phyloP scores from a whole-genome alignment of 2,329 filamentous ascomycete species.

The Rhytidhysteron rufulum region DNA sequence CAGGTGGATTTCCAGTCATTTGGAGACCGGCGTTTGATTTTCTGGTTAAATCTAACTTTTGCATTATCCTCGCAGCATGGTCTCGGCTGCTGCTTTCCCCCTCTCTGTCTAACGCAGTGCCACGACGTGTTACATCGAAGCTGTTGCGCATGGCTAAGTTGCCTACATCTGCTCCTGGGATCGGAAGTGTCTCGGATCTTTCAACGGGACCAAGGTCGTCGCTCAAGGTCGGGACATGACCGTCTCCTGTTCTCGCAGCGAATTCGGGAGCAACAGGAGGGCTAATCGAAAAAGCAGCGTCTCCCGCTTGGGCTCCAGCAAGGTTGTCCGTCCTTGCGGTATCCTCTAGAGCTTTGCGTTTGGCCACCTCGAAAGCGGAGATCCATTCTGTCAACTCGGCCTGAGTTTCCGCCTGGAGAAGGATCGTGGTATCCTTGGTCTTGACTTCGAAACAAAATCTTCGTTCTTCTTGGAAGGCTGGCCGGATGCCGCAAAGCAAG shows the following conservation, averaged over 20 bases:
- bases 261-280: constrained; percentile 87
- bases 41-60: constrained; percentile 85
- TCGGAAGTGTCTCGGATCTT: constrained; percentile 59
- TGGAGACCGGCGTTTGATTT: constrained; percentile 62
- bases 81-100: constrained; percentile 72
- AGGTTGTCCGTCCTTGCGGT: constrained; percentile 51
- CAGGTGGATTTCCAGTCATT: constrained; percentile 37
- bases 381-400: constrained; percentile 92
- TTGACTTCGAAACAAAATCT: constrained; percentile 98
- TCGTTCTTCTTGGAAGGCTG: constrained; percentile 86
- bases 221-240: constrained; percentile 52
- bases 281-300: constrained; percentile 87
- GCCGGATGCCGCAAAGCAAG: constrained; percentile 85
- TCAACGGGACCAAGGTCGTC: constrained; percentile 56
- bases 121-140: constrained; percentile 62
- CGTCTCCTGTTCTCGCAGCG: constrained; percentile 72
- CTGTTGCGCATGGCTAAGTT: constrained; percentile 60
- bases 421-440: constrained; percentile 86
- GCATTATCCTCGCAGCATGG: constrained; percentile 83
- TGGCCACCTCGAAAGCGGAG: constrained; percentile 86
- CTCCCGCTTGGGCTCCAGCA: constrained; percentile 43
- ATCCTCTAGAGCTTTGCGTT: constrained; percentile 84
- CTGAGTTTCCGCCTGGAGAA: constrained; percentile 92
- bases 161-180: constrained; percentile 54
- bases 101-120: constrained; percentile 55